phyloP scores from a whole-genome alignment of 805 yeast species.

The Ogataea populi-albae region DNA sequence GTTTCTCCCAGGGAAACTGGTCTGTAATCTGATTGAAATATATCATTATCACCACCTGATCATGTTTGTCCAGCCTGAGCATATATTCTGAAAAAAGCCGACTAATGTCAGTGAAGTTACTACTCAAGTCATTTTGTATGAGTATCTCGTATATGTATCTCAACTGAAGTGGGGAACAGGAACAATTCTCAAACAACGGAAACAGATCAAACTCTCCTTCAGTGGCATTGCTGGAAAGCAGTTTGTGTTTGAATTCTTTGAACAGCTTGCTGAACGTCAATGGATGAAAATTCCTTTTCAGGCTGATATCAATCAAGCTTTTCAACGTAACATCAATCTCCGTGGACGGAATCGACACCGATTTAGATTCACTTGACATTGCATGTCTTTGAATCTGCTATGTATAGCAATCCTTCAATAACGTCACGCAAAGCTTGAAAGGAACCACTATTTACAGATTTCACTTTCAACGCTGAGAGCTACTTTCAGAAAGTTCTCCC shows the following conservation, averaged over 20 bases:
- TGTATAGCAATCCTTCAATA: too few species aligned
- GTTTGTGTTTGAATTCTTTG: slow-evolving; percentile 27
- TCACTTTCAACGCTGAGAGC: too few species aligned
- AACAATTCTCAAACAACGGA: slow-evolving; percentile 19
- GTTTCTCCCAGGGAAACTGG: slow-evolving; percentile 24
- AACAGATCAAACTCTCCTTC: slow-evolving; percentile 14
- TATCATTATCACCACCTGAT: slow-evolving; percentile 24
- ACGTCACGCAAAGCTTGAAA: too few species aligned
- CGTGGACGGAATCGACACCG: slow-evolving; percentile 19
- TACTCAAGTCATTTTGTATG: slow-evolving; percentile 25
- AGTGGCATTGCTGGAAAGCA: slow-evolving; percentile 3
- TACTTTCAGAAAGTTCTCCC: too few species aligned
- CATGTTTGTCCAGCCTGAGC: slow-evolving; percentile 10
- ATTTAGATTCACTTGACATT: slow-evolving; percentile 1
- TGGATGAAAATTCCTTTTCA: slow-evolving; percentile 24
- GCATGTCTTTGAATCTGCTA: too few species aligned
- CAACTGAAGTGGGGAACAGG: slow-evolving; percentile 21
- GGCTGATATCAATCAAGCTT: slow-evolving; percentile 21
- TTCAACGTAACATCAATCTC: slow-evolving; percentile 22
- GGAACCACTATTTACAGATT: too few species aligned
- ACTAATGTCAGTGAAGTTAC: slow-evolving; percentile 24
- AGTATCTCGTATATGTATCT: slow-evolving; percentile 29
- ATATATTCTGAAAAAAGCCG: slow-evolving; percentile 21
- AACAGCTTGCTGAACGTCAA: slow-evolving; percentile 26
- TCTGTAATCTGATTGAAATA: slow-evolving; percentile 26